phyloP scores from a whole-genome alignment of 192 early-diverging fungal genomes.

The Pilaira anomala region DNA sequence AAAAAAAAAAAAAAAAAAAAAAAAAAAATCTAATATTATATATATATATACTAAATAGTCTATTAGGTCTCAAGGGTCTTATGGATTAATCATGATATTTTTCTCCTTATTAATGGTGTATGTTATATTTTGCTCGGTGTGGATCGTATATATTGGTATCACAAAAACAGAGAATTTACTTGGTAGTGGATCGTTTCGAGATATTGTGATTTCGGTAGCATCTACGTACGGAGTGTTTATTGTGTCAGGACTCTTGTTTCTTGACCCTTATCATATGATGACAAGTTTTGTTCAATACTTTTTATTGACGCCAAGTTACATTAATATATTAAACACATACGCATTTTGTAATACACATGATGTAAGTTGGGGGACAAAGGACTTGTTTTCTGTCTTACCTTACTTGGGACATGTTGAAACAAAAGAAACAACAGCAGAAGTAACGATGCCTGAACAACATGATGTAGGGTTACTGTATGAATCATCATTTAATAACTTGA shows the following conservation, averaged over 20 bases:
- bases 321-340: slow-evolving; percentile 71
- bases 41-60: neutral
- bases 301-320: slow-evolving; percentile 71
- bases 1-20: no score
- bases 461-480: slow-evolving; percentile 82
- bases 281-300: slow-evolving; percentile 69
- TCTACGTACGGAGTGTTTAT: slow-evolving; percentile 69
- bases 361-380: slow-evolving; percentile 86
- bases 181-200: slow-evolving; percentile 59
- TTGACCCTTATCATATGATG: slow-evolving; percentile 82
- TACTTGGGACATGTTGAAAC: slow-evolving; percentile 80
- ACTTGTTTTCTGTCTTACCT: slow-evolving; percentile 62
- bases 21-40: no score
- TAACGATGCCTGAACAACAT: slow-evolving; percentile 72
- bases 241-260: slow-evolving; percentile 58
- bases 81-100: slow-evolving; percentile 67
- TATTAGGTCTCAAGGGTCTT: slow-evolving; percentile 57
- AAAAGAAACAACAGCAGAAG: slow-evolving; percentile 61
- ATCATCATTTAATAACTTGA: slow-evolving; percentile 60
- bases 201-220: slow-evolving; percentile 59
- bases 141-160: slow-evolving; percentile 57
- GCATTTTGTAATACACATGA: slow-evolving; percentile 54
- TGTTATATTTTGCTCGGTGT: slow-evolving; percentile 77
- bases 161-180: slow-evolving; percentile 37
- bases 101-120: slow-evolving; percentile 87